phyloP scores from a whole-genome alignment of 2,329 filamentous ascomycete genomes.

The Chrysosporium keratinophilum region DNA sequence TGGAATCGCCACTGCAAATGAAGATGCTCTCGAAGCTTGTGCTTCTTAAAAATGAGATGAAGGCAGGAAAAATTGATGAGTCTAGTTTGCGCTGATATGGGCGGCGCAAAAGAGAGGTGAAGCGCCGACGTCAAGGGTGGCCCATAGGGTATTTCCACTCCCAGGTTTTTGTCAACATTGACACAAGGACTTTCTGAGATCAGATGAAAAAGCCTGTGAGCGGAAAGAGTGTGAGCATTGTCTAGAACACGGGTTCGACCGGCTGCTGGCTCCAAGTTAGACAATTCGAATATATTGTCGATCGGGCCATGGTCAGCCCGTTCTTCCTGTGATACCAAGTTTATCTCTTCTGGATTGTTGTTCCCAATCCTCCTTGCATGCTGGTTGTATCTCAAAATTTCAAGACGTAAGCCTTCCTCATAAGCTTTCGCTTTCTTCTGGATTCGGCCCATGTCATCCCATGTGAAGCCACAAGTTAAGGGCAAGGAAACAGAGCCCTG shows the following conservation, averaged over 20 bases:
- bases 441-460: slow-evolving; percentile 57
- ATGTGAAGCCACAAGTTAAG: slow-evolving; percentile 60
- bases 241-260: slow-evolving; percentile 21
- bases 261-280: neutral
- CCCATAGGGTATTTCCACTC: slow-evolving; percentile 22
- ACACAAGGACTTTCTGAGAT: slow-evolving; percentile 21
- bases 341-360: neutral
- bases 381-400: slow-evolving; percentile 31
- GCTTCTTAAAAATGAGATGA: slow-evolving; percentile 62
- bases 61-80: slow-evolving; percentile 70
- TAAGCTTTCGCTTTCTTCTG: slow-evolving; percentile 47
- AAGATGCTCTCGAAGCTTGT: slow-evolving; percentile 62
- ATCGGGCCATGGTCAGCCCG: neutral
- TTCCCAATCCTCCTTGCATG: slow-evolving; percentile 22
- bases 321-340: neutral
- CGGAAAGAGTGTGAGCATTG: slow-evolving; percentile 20
- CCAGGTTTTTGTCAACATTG: slow-evolving; percentile 15
- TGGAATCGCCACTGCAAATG: slow-evolving; percentile 68
- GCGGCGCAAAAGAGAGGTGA: slow-evolving; percentile 60
- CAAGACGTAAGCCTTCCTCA: slow-evolving; percentile 28
- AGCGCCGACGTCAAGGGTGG: slow-evolving; percentile 45
- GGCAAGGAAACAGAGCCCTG: slow-evolving; percentile 43
- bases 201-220: slow-evolving; percentile 24
- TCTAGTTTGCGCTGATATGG: slow-evolving; percentile 62
- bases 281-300: slow-evolving; percentile 10